phyloP scores from a whole-genome alignment of 805 yeast genomes.

The Starmerella apis region DNA sequence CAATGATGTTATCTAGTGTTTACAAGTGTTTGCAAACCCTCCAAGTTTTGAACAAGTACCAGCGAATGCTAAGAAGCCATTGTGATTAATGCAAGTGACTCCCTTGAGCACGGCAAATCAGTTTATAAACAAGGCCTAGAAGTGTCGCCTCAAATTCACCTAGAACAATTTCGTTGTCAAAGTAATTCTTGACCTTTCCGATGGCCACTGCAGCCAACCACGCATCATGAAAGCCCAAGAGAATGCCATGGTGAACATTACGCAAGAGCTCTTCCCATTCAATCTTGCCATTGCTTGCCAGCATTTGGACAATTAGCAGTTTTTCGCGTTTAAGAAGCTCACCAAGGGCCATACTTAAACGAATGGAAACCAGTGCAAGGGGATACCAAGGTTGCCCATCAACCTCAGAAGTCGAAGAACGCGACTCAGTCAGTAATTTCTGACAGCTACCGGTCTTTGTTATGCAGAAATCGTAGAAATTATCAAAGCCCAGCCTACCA shows the following conservation, averaged over 20 bases:
- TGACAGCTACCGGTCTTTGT: constrained; percentile 13
- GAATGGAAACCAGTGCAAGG: constrained; percentile 31
- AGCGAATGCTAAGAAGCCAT: background rate
- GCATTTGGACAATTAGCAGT: constrained; percentile 12
- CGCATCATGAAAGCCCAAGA: constrained; percentile 24
- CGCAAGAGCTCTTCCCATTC: constrained; percentile 8
- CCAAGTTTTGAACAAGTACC: no score
- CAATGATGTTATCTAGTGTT: no score
- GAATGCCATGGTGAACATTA: constrained; percentile 19
- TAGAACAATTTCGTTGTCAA: constrained; percentile 27
- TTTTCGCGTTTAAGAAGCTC: constrained; percentile 14
- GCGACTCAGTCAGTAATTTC: constrained; percentile 25
- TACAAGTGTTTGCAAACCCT: background rate
- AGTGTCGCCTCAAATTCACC: constrained; percentile 17
- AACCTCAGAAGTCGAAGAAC: constrained; percentile 17
- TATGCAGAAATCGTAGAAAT: constrained; percentile 24
- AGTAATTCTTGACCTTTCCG: constrained; percentile 24
- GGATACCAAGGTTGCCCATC: constrained; percentile 29
- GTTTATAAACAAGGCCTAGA: constrained; percentile 5
- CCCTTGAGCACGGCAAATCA: background rate
- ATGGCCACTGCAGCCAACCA: constrained; percentile 24
- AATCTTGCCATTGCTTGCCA: background rate
- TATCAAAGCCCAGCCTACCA: constrained; percentile 28
- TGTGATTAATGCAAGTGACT: no score
- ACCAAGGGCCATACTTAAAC: constrained; percentile 21